Conservation (phyloP, 768 basidiomycete genomes). For the Lactarius hengduanensis region DNA sequence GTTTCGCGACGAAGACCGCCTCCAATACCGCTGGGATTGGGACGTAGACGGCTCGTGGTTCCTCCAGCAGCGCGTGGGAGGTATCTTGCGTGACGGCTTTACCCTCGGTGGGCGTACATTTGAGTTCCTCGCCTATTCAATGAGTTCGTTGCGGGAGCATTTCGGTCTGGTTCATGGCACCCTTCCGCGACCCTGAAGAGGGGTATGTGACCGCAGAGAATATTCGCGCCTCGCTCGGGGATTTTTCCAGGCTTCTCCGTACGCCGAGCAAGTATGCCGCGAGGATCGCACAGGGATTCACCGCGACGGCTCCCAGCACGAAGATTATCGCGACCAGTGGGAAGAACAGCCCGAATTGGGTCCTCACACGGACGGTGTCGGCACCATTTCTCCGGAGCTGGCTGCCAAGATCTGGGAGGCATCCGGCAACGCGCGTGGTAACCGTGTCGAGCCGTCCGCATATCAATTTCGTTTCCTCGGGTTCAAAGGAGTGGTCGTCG, state of each 20-base stretch:
- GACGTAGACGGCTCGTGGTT: constrained; percentile 59
- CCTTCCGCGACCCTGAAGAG: constrained; percentile 50
- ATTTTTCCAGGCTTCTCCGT: constrained; percentile 51
- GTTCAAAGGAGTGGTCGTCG: constrained; percentile 78
- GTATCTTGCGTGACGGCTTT: constrained; percentile 61
- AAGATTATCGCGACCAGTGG: constrained; percentile 58
- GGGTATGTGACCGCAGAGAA: constrained; percentile 50
- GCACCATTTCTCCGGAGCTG: constrained; percentile 66
- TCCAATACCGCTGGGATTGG: constrained; percentile 70
- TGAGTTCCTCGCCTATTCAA: constrained; percentile 82
- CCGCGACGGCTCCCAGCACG: constrained; percentile 74
- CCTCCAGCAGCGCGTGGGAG: constrained; percentile 39
- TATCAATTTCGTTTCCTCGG: constrained; percentile 81
- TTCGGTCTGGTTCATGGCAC: constrained; percentile 77
- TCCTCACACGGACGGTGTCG: constrained; percentile 75
- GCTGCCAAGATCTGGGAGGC: constrained; percentile 58
- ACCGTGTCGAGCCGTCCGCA: constrained; percentile 34
- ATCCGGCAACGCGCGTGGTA: constrained; percentile 18
- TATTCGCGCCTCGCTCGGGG: constrained; percentile 65
- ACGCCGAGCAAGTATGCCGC: constrained; percentile 80
- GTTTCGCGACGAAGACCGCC: constrained; percentile 79
- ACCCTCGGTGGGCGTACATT: constrained; percentile 67
- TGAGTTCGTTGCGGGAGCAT: constrained; percentile 76
- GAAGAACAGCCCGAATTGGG: constrained; percentile 59
- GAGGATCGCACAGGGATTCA: constrained; percentile 80